phyloP scores from a whole-genome alignment of 768 basidiomycete species.

The Cyclocybe aegerita region DNA sequence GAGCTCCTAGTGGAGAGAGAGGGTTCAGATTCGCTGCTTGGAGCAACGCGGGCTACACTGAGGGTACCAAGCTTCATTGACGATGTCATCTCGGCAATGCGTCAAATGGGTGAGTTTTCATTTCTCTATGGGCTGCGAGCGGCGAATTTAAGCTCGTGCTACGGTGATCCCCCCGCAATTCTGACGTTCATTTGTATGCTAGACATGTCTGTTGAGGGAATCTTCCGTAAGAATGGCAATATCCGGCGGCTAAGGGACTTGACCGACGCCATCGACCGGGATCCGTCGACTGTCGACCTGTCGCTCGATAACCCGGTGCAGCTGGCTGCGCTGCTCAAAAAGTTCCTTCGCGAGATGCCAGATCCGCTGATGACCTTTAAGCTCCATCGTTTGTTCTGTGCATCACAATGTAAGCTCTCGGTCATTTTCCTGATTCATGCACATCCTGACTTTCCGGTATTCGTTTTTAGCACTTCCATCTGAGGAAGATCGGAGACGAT shows the following conservation, averaged over 20 bases:
- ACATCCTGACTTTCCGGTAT: slow-evolving; percentile 1
- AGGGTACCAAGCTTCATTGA: slow-evolving; percentile 97
- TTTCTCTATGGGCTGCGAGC: neutral
- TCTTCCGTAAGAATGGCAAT: slow-evolving; percentile 98
- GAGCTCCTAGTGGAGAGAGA: slow-evolving; percentile 92
- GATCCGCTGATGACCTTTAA: slow-evolving; percentile 96
- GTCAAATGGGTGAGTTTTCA: slow-evolving; percentile 85
- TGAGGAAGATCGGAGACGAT: slow-evolving; percentile 76
- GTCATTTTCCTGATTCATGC: neutral
- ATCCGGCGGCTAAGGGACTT: slow-evolving; percentile 91
- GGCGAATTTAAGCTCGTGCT: no score
- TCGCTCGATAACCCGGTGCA: slow-evolving; percentile 96
- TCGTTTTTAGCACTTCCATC: slow-evolving; percentile 57
- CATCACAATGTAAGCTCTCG: slow-evolving; percentile 73
- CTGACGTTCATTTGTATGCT: neutral
- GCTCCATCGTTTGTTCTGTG: slow-evolving; percentile 84
- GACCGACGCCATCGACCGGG: slow-evolving; percentile 92
- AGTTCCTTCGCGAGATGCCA: slow-evolving; percentile 94
- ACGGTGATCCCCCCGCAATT: no score
- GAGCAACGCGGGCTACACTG: slow-evolving; percentile 80
- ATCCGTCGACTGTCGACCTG: slow-evolving; percentile 87
- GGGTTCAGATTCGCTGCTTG: slow-evolving; percentile 93
- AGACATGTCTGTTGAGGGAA: slow-evolving; percentile 99
- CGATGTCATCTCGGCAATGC: slow-evolving; percentile 97
- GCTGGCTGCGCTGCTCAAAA: slow-evolving; percentile 93